Conservation (phyloP, 1,139 yeast genomes). For the Sugiyamaella novakii region DNA sequence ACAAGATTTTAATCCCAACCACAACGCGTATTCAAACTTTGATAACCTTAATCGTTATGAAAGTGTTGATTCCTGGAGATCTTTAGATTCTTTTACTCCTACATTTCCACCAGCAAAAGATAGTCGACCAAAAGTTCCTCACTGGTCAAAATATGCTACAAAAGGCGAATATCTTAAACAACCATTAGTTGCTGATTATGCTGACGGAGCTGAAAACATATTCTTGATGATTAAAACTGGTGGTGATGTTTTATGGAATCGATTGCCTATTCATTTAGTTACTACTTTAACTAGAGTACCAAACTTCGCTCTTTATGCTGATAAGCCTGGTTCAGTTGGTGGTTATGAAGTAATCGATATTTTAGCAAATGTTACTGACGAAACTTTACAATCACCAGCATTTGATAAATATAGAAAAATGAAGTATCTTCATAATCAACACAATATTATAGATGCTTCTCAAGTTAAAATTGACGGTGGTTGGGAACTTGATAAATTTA, state of each 20-base stretch:
- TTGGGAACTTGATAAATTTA: conserved; percentile 45
- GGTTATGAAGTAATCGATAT: conserved; percentile 42
- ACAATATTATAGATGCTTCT: conserved; percentile 31
- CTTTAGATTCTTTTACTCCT: conserved; percentile 21
- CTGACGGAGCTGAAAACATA: conserved; percentile 31
- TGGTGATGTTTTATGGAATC: conserved; percentile 41
- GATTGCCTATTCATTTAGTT: conserved; percentile 42
- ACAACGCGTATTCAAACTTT: neutral
- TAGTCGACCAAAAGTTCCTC: conserved; percentile 20
- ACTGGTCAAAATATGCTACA: conserved; percentile 18
- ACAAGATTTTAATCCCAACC: conserved; percentile 1
- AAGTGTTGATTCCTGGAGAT: conserved; percentile 25
- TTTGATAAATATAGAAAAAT: conserved; percentile 38
- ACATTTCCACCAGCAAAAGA: conserved; percentile 12
- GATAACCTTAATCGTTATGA: conserved; percentile 18
- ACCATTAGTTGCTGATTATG: conserved; percentile 35
- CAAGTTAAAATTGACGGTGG: conserved; percentile 32
- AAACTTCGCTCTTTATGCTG: conserved; percentile 43
- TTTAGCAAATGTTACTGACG: conserved; percentile 36
- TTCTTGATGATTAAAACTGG: conserved; percentile 45
- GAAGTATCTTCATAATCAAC: conserved; percentile 32
- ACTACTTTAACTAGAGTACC: conserved; percentile 42
- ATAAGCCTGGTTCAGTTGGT: conserved; percentile 38
- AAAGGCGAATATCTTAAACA: conserved; percentile 30
- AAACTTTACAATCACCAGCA: conserved; percentile 28